Evolutionary conservation across 129 eudicot species (phyloP), one percentile per base, ranked within the genome.

Genomic region (Lonicera japonica): DNA sequence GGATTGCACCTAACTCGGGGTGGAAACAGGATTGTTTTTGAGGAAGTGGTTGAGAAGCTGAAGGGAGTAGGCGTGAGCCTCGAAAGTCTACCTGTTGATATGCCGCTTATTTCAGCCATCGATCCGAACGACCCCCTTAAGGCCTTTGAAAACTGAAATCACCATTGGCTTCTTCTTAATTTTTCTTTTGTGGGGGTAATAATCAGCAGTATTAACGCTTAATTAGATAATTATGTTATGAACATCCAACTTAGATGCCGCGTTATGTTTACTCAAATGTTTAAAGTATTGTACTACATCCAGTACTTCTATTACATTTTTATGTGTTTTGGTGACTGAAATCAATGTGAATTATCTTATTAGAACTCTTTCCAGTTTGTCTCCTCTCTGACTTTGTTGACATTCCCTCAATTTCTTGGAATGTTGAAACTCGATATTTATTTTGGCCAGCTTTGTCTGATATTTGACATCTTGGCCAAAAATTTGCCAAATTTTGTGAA

Each of bases 1-100:
- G 95, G 95, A 36, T 64, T 87, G 80, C 95, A 87, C 61, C 86
- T 87, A 12, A 71, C 86, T 36, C 46, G 0, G 20, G 21, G 54
- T 1, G 88, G 95, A 41, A 87, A 87, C 60, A 66, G 54, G 74
- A 52, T 81, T 43, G 92, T 87, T 11, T 87, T 78, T 34, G 84
- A 87, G 60, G 82, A 79, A 62, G 80, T 87, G 57, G 46, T 81
- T 10, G 69, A 11, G 55, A 66, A 58, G 64, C 70, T 84, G 47
- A 72, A 36, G 43, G 65, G 73, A 22, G 55, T 39, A 12, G 76
- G 83, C 19, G 40, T 79, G 63, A 70, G 82, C 63, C 70, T 79
- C 23, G 92, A 83, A 71, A 76, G 72, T 50, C 52, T 83, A 16
- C 80, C 83, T 0, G 50, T 58, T 12, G 86, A 87, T 69, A 86